Evolutionary conservation across 306 rosid genomes (phyloP).

Genomic region (Benincasa hispida): DNA sequence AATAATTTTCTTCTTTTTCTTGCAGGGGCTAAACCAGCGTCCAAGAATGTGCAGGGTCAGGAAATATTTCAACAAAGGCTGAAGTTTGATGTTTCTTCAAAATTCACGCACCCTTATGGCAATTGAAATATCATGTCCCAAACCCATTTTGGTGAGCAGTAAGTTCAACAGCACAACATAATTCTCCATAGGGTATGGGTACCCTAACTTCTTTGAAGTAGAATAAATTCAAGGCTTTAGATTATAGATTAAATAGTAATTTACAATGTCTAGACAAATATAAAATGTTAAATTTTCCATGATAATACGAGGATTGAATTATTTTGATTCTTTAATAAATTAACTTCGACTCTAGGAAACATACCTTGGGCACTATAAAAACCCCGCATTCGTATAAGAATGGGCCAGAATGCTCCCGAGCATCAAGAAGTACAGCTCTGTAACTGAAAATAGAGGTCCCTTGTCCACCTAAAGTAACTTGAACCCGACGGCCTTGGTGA

Average conservation of each 20-base stretch:
- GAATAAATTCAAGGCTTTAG: not conserved
- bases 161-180: not conserved
- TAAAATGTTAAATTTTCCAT: not conserved
- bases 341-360: not conserved
- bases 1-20: not conserved
- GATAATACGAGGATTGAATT: not conserved
- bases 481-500: conserved; percentile 63
- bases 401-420: conserved; percentile 48
- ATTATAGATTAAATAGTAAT: not conserved
- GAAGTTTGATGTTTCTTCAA: not conserved
- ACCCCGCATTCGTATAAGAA: conserved; percentile 73
- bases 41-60: not conserved
- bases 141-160: not conserved
- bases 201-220: not conserved
- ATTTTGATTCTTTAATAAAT: not conserved
- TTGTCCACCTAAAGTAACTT: conserved; percentile 57
- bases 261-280: not conserved
- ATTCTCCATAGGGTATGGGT: not conserved
- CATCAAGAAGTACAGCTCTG: conserved; percentile 72
- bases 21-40: not conserved
- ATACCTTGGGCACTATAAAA: conserved; percentile 92
- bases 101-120: not conserved
- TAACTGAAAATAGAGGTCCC: conserved; percentile 60
- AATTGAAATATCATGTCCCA: not conserved
- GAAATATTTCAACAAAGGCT: not conserved